Evolutionary conservation across 2,329 filamentous ascomycete species (phyloP).

Genomic region (Sclerotinia minor): DNA sequence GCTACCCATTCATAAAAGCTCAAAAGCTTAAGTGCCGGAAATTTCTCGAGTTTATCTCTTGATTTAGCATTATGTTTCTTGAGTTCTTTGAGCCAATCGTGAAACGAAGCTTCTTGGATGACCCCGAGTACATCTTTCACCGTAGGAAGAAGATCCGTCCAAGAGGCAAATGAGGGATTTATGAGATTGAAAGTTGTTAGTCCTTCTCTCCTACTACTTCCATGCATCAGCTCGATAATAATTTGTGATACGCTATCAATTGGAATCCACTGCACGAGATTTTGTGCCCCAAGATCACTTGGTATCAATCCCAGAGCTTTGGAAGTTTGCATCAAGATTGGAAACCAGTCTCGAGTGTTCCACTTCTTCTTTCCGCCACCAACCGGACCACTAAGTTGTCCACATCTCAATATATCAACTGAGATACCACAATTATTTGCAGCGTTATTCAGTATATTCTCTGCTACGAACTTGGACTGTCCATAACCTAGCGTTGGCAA

Average conservation of each 20-base stretch:
- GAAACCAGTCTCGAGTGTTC: constrained; percentile 55
- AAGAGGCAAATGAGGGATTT: not conserved
- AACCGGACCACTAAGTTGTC: constrained; percentile 49
- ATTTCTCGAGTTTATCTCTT: constrained; percentile 47
- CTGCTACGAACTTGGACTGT: constrained; percentile 34
- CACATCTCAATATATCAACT: constrained; percentile 47
- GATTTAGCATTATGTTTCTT: constrained; percentile 2
- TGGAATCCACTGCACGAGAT: constrained; percentile 48
- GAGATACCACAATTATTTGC: constrained; percentile 45
- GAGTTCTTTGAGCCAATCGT: not conserved
- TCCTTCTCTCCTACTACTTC: not conserved
- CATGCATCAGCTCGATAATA: not conserved
- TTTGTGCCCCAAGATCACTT: constrained; percentile 39
- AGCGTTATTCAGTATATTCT: constrained; percentile 46
- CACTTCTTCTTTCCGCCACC: constrained; percentile 47
- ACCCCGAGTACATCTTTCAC: not conserved
- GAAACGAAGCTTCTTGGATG: not conserved
- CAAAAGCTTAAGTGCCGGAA: constrained; percentile 52
- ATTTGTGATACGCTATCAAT: constrained; percentile 29
- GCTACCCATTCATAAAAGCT: constrained; percentile 36
- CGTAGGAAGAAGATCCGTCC: not conserved
- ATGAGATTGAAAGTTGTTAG: not conserved
- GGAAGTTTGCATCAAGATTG: not conserved
- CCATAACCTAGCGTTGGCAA: constrained; percentile 40
- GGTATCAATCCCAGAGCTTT: not conserved